Evolutionary conservation across 768 basidiomycete genomes (phyloP).

Genomic region (Erythrobasidium yunnanense): DNA sequence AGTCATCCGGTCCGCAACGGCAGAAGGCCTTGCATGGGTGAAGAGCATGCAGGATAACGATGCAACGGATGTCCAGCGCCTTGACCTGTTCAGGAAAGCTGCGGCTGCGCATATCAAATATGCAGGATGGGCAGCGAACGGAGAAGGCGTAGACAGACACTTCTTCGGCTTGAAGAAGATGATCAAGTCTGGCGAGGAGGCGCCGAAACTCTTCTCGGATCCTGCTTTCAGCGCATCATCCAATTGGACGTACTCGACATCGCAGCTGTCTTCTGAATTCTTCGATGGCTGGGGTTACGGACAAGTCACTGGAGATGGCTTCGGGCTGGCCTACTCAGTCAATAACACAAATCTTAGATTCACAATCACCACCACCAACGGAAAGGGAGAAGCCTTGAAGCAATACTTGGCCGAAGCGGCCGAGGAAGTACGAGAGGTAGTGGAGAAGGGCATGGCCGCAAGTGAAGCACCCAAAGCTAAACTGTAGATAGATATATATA

Average conservation of each 20-base stretch:
- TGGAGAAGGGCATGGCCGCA: slow-evolving; percentile 53
- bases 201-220: slow-evolving; percentile 44
- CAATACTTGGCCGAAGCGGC: slow-evolving; percentile 72
- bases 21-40: slow-evolving; percentile 71
- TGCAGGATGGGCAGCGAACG: slow-evolving; percentile 80
- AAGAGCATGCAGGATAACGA: slow-evolving; percentile 69
- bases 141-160: slow-evolving; percentile 88
- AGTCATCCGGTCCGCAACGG: slow-evolving; percentile 76
- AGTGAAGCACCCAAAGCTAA: slow-evolving; percentile 42
- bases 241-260: slow-evolving; percentile 91
- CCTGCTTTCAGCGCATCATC: slow-evolving; percentile 54
- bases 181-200: slow-evolving; percentile 57
- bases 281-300: slow-evolving; percentile 97
- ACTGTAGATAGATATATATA: too few relatives aligned
- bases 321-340: slow-evolving; percentile 44
- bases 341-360: slow-evolving; percentile 62
- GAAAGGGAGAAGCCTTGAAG: slow-evolving; percentile 48
- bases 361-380: slow-evolving; percentile 38
- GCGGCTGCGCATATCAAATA: slow-evolving; percentile 75
- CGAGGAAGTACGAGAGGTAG: slow-evolving; percentile 61
- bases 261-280: slow-evolving; percentile 66
- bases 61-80: slow-evolving; percentile 41
- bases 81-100: slow-evolving; percentile 44
- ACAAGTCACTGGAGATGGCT: slow-evolving; percentile 47
- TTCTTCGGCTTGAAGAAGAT: slow-evolving; percentile 79